Base-by-base conservation (phyloP, 257 asterid species). In the Solanum phureja region DNA sequence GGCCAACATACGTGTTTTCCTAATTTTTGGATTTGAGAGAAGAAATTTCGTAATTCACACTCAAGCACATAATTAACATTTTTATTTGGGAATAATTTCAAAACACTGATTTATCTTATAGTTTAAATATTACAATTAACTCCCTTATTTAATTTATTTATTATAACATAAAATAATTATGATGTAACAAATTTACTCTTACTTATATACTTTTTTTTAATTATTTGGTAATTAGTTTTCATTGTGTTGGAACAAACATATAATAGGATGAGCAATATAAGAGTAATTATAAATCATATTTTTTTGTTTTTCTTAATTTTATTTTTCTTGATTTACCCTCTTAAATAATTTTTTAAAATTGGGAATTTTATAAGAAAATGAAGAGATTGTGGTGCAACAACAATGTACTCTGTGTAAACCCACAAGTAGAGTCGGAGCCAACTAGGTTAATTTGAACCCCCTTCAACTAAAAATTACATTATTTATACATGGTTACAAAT, bases 381-480 rank as follows among this genome's bases (percentile, higher is more conserved):
- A 29, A 29, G 75, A 29, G 10, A 69, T 13, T 13, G 23, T 3
- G 37, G 38, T 69, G 11, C 75, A 9, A 62, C 71, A 62, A 62
- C 4, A 62, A n/a, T 2, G 1, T 62, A 9, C 31, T 62, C 14
- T 0, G 7, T 10, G 3, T n/a, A 62, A 62, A 0, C 6, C 29
- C 6, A 58, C 29, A 9, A 23, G 13, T 3, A 60, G 1, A 60
- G 13, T 2, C 3, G 5, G 6, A 23, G 13, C 13, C 14, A 21
- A 0, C 6, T 60, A 60, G 12, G 10, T 21, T 58, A 0, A 58
- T 7, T 3, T 3, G 69, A 23, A 60, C 1, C 14, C 0, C 11
- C 12, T 23, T 60, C 13, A 0, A 19, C 0, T 9, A 4, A 21
- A 23, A 23, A 23, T 21, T 21, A 21, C 12, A 23, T 60, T 23